Evolutionary conservation across 371 early-diverging fungal species (phyloP), one percentile per base, ranked within the genome.

Genomic region (Mucor piriformis): DNA sequence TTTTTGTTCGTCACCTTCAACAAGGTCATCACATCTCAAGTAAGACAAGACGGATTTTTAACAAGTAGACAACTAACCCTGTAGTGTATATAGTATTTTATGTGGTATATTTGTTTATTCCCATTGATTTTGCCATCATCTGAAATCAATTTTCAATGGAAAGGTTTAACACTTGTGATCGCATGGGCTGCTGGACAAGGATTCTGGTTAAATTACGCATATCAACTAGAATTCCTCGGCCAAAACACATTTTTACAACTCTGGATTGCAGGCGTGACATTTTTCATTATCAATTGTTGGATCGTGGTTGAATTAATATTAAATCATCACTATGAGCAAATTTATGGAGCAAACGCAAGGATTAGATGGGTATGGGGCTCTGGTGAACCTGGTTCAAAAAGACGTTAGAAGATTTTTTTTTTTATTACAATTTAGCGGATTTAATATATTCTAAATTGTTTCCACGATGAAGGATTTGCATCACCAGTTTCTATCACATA

Each of bases 1-100:
- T 95, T 95, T 79, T 82, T 89, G 1, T 99, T 99, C 82, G 98
- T 99, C 5, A 85, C 91, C 16, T 91, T 89, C 64, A 97, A 99
- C 83, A 98, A 97, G 76, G 99, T 99, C 35, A 92, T 91, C 66
- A 98, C 99, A 0, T 92, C 96, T n/a, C 97, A 98, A 89, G 94
- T 92, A 79, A 66, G 50, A n/a, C n/a, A n/a, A n/a, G n/a, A n/a
- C n/a, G n/a, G n/a, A n/a, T n/a, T n/a, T n/a, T n/a, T n/a, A n/a
- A n/a, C n/a, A n/a, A n/a, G n/a, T n/a, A n/a, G n/a, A n/a, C n/a
- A n/a, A n/a, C n/a, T n/a, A n/a, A n/a, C n/a, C n/a, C n/a, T n/a
- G n/a, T n/a, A n/a, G n/a, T n/a, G n/a, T n/a, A 38, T n/a, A 0
- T 16, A 93, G 93, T 97, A 98, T 61, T 98, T 98, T 64, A 95